These are phyloP conservation scores for Podospora conica DNA, from an alignment of 495 filamentous ascomycete genomes.

Conservation along the genomic window DNA sequence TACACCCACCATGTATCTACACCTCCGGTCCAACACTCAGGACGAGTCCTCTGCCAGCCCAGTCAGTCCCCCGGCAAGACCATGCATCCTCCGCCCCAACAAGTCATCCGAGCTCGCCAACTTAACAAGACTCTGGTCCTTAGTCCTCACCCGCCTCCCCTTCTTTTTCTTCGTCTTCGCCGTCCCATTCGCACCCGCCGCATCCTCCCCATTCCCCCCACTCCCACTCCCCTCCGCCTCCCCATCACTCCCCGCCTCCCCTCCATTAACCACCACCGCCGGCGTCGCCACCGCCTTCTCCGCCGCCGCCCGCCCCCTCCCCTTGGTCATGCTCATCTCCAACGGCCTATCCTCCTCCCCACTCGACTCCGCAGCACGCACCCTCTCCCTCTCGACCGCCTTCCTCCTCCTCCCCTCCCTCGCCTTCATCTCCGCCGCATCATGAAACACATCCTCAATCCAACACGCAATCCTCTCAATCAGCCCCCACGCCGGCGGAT, in stretches of 20 bases:
- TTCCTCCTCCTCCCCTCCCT: slow-evolving; percentile 19
- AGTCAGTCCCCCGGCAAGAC: slow-evolving; percentile 71
- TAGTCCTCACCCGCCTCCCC: slow-evolving; percentile 12
- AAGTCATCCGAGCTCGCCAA: slow-evolving; percentile 80
- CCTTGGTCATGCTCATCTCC: slow-evolving; percentile 62
- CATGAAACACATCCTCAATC: slow-evolving; percentile 66
- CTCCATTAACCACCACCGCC: background rate
- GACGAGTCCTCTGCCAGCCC: slow-evolving; percentile 46
- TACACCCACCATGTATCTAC: background rate
- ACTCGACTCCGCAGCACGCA: slow-evolving; percentile 56
- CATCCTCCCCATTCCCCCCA: slow-evolving; percentile 3
- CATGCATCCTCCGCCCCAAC: slow-evolving; percentile 77
- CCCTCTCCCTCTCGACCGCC: slow-evolving; percentile 32
- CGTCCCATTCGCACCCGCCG: background rate
- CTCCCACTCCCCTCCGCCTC: background rate
- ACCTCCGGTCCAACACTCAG: background rate
- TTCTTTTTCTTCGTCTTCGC: slow-evolving; percentile 26
- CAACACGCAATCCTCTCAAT: slow-evolving; percentile 68
- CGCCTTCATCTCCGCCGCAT: slow-evolving; percentile 29
- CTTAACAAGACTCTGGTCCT: slow-evolving; percentile 59
- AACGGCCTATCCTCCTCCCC: slow-evolving; percentile 73
- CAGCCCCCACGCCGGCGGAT: slow-evolving; percentile 78
- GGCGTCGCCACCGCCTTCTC: slow-evolving; percentile 5
- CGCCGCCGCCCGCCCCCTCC: slow-evolving; percentile 24
- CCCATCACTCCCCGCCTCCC: background rate